These are phyloP conservation scores for Onygenales sp. DNA, from an alignment of 2,329 filamentous ascomycete genomes.

Conservation along the genomic window DNA sequence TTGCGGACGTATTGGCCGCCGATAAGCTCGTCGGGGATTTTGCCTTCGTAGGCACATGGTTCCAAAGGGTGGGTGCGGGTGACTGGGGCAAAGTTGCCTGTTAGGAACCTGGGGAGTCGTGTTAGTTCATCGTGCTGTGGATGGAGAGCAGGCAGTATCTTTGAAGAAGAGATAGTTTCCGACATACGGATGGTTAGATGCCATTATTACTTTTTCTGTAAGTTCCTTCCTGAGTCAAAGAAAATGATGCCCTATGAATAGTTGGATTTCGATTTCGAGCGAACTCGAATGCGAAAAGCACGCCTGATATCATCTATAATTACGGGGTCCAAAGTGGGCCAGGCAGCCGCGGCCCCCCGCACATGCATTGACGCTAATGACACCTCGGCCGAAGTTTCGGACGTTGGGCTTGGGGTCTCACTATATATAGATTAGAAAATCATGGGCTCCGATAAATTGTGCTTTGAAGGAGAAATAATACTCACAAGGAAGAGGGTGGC, in stretches of 20 bases:
- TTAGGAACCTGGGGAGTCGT: constrained; percentile 41
- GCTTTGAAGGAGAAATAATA: not conserved
- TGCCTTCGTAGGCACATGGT: constrained; percentile 47
- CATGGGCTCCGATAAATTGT: too few relatives aligned
- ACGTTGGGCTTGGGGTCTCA: not conserved
- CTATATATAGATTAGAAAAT: not conserved
- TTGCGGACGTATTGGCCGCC: constrained; percentile 66
- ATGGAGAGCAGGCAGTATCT: too few relatives aligned
- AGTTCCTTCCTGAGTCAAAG: too few relatives aligned
- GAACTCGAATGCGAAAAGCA: not conserved
- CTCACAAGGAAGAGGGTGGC: too few relatives aligned
- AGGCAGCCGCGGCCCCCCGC: not conserved
- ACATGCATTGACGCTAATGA: not conserved
- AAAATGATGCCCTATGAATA: too few relatives aligned
- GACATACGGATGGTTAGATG: too few relatives aligned
- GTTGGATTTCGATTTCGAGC: too few relatives aligned
- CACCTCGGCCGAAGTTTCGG: not conserved
- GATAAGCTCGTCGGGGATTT: constrained; percentile 54
- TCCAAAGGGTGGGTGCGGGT: constrained; percentile 46
- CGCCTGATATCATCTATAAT: not conserved
- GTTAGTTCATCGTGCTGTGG: too few relatives aligned
- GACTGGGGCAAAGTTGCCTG: constrained; percentile 62
- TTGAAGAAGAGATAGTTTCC: too few relatives aligned
- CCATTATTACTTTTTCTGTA: too few relatives aligned
- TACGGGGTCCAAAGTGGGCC: not conserved